Evolutionary conservation across 2,329 filamentous ascomycete genomes (phyloP), one percentile per base, ranked within the genome.

Genomic region (Trichoderma koningiopsis): DNA sequence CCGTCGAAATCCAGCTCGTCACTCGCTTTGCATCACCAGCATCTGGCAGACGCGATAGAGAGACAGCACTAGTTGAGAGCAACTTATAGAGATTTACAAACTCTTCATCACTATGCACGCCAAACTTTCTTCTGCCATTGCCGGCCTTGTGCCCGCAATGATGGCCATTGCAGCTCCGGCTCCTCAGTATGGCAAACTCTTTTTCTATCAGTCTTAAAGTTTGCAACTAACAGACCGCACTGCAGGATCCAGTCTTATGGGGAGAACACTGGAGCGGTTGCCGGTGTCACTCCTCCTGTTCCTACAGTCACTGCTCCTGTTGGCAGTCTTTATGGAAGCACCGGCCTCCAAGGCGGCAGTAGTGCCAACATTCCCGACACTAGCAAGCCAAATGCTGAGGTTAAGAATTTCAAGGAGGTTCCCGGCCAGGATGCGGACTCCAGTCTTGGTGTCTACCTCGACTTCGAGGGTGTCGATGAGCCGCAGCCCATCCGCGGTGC

Each of bases 401-500:
- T 84, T 0, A 55, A 74, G 2, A 70, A 82, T 43, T 77, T 80
- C 0, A 71, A 83, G 47, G 79, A 84, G 11, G 83, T 85, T 11
- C 76, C 80, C 0, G 86, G 84, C 0, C 87, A 89, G 73, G 82
- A 82, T 1, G 83, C 83, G 0, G 80, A 85, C 59, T 78, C 81
- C 0, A 77, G 84, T 11, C 78, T 87, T 16, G 87, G 87, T 0
- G 74, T 83, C 2, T 86, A 83, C 68, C 81, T 89, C 0, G 81
- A 89, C 75, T 87, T 89, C 72, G 80, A 84, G 61, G 78, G 82
- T 65, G 81, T 82, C 33, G 78, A 84, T 4, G 81, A 82, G 43
- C 86, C 87, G 0, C 85, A 89, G 74, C 87, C 87, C 1, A 83
- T 88, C 55, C 83, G 87, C 7, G 87, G 87, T 4, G 75, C 73